Evolutionary conservation across 2,329 filamentous ascomycete genomes (phyloP), one percentile per base, ranked within the genome.

Genomic region (Ophiocordyceps polyrhachis-furcata): DNA sequence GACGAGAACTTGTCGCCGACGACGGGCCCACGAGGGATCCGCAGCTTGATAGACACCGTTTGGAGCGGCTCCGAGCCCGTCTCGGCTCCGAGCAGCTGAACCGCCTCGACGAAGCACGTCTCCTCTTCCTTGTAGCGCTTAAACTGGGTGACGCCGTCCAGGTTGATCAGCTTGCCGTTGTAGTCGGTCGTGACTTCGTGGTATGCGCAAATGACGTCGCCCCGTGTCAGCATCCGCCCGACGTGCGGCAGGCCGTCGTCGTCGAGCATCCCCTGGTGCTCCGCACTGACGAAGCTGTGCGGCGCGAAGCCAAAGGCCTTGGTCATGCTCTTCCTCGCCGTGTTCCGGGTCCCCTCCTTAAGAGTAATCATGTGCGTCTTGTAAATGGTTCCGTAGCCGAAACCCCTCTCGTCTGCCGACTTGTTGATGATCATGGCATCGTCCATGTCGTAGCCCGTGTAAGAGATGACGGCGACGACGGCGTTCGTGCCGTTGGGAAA

Each of bases 371-470:
- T 83, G 66, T 96, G 94, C 9, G 87, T 93, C 69, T 98, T 98
- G 73, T 95, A 98, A 54, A 98, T 87, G 5, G 88, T 93, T 45
- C 91, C 91, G 56, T 96, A 79, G 35, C 87, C 89, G 56, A 98
- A 96, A 14, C 91, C 91, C 53, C 91, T 79, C 63, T 98, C 91
- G 62, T 95, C 86, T 3, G 89, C 80, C 19, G 87, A 94, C 62
- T 96, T 96, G 70, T 96, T 96, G 59, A 98, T 71, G 58, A 98
- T 96, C 89, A 96, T 96, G 59, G 91, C 91, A 66, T 98, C 91
- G 71, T 98, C 91, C 91, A 98, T 98, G 71, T 98, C 91, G 65
- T 96, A 98, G 44, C 89, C 91, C 2, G 89, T 96, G 62, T 98
- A 98, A 0, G 89, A 95, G 50, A 98, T 94, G 61, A 98, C 93